A percentile compares a stretch with the other conserved stretches of the same genome.
Conservation (phyloP, 2,329 filamentous ascomycete genomes). For the Diaporthe citriasiana region DNA sequence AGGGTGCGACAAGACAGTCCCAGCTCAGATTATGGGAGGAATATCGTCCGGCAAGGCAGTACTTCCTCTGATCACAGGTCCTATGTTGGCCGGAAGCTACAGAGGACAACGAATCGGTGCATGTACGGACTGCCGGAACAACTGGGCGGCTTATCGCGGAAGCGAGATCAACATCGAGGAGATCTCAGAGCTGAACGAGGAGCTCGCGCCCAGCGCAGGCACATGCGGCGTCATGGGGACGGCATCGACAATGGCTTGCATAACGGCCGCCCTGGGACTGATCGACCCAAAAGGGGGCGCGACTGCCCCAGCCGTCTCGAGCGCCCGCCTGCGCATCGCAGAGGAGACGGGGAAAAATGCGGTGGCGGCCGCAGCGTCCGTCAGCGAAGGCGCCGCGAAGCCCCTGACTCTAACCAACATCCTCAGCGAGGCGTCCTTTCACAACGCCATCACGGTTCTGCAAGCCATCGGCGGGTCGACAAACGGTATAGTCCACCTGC, state of each 20-base stretch:
- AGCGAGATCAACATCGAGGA: slow-evolving; percentile 79
- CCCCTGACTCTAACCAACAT: slow-evolving; percentile 70
- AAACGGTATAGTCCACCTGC: slow-evolving; percentile 87
- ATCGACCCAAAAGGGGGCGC: slow-evolving; percentile 76
- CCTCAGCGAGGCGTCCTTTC: slow-evolving; percentile 81
- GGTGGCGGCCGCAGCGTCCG: slow-evolving; percentile 70
- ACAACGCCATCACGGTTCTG: slow-evolving; percentile 88
- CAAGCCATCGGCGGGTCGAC: slow-evolving; percentile 90
- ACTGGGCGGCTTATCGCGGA: slow-evolving; percentile 78
- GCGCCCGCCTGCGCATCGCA: slow-evolving; percentile 85
- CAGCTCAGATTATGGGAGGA: slow-evolving; percentile 81
- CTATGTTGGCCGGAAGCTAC: slow-evolving; percentile 81
- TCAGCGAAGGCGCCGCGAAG: slow-evolving; percentile 63
- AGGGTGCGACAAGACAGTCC: slow-evolving; percentile 83
- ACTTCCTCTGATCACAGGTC: slow-evolving; percentile 77
- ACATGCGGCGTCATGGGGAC: slow-evolving; percentile 95
- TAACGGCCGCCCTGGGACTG: slow-evolving; percentile 86
- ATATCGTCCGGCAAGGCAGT: slow-evolving; percentile 82
- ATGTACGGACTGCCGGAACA: slow-evolving; percentile 81
- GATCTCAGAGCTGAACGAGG: slow-evolving; percentile 78
- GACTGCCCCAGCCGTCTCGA: slow-evolving; percentile 83
- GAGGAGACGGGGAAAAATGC: slow-evolving; percentile 78
- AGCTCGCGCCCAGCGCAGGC: slow-evolving; percentile 80
- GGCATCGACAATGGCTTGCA: slow-evolving; percentile 89
- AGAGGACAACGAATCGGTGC: slow-evolving; percentile 76